Evolutionary conservation across 495 filamentous ascomycete genomes (phyloP).

Genomic region (Clavariopsis aquatica): DNA sequence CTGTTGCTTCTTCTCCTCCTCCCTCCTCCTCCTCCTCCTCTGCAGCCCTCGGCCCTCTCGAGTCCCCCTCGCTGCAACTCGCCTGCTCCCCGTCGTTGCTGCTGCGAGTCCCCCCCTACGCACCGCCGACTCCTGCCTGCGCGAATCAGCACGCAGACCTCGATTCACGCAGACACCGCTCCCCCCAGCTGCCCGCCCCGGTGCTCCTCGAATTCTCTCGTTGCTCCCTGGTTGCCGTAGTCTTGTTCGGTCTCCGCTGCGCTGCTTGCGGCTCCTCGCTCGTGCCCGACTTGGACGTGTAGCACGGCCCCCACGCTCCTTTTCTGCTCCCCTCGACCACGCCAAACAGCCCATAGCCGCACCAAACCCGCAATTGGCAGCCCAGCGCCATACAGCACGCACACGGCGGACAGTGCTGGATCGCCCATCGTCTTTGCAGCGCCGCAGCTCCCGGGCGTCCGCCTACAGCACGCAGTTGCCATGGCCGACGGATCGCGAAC

Average conservation of each 20-base stretch:
- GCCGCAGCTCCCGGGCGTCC: conserved; percentile 5
- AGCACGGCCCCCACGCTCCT: not conserved
- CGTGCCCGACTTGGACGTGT: not conserved
- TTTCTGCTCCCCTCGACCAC: not conserved
- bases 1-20: conserved; percentile 1
- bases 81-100: not conserved
- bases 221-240: not conserved
- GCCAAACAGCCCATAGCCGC: not conserved
- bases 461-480: conserved; percentile 1
- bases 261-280: conserved; percentile 1
- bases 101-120: conserved; percentile 1
- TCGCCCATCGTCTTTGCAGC: conserved; percentile 1
- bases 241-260: not conserved
- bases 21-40: conserved; percentile 7
- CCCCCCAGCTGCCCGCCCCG: not conserved
- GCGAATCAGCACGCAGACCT: not conserved
- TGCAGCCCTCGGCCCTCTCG: not conserved
- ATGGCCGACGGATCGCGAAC: conserved; percentile 34
- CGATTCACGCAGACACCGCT: not conserved
- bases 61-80: not conserved
- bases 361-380: not conserved
- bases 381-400: not conserved
- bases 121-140: not conserved
- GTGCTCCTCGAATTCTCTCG: not conserved
- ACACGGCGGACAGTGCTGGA: conserved; percentile 8